Evolutionary conservation across 352 stramenopile genomes (phyloP).

Genomic region (Globisporangium alternatum): DNA sequence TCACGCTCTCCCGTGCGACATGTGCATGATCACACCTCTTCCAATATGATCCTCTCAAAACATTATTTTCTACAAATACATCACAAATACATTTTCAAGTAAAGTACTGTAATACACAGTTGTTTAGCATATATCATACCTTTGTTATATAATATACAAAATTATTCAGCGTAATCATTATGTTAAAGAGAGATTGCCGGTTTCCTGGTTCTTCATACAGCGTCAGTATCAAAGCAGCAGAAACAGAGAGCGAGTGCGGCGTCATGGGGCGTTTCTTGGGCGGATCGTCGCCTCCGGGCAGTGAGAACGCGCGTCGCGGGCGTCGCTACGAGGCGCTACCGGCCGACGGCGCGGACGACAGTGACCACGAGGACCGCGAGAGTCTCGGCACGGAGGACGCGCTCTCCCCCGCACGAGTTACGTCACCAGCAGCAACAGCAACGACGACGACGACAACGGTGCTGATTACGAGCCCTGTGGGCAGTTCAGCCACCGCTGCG

Average conservation of each 20-base stretch:
- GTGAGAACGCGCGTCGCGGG: slow-evolving; percentile 29
- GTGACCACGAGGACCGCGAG: slow-evolving; percentile 16
- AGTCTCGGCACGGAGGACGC: slow-evolving; percentile 24
- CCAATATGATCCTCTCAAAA: neutral
- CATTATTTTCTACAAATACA: no score
- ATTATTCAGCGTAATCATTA: neutral
- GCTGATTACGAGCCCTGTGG: slow-evolving; percentile 6
- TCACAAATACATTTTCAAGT: no score
- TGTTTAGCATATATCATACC: no score
- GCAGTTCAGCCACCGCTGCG: neutral
- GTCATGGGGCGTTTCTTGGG: slow-evolving; percentile 63
- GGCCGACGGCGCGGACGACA: slow-evolving; percentile 33
- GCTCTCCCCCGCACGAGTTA: neutral
- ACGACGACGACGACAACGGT: slow-evolving; percentile 10
- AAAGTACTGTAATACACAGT: no score
- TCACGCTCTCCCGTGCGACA: neutral
- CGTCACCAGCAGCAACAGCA: slow-evolving; percentile 21
- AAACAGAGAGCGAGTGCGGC: slow-evolving; percentile 3
- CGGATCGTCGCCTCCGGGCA: slow-evolving; percentile 27
- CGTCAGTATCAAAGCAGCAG: neutral
- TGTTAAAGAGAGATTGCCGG: neutral
- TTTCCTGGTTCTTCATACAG: neutral
- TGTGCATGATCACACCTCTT: neutral
- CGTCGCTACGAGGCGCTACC: slow-evolving; percentile 62
- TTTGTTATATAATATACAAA: neutral